phyloP scores from a whole-genome alignment of 768 basidiomycete genomes.

The Termitomyces sp. region DNA sequence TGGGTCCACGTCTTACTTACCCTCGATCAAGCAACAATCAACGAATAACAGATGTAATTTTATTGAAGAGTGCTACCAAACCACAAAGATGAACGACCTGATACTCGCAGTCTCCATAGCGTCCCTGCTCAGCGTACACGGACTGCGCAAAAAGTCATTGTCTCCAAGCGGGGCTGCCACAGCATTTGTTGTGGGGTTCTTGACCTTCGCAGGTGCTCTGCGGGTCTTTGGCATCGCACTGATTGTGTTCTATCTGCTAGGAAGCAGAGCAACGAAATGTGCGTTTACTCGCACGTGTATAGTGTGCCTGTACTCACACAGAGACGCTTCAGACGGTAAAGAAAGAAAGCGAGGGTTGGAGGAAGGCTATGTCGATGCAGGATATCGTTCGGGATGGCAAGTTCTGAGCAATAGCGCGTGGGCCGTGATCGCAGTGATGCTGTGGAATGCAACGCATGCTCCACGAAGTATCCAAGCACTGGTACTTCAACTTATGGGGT shows the following conservation, averaged over 20 bases:
- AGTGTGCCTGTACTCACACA: neutral
- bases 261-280: conserved; percentile 83
- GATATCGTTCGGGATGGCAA: conserved; percentile 76
- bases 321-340: conserved; percentile 54
- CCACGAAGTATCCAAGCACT: conserved; percentile 36
- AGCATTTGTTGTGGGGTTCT: conserved; percentile 74
- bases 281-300: conserved; percentile 18
- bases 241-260: conserved; percentile 76
- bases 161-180: conserved; percentile 73
- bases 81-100: conserved; percentile 11
- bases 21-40: too few species aligned
- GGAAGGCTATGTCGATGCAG: conserved; percentile 69
- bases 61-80: too few species aligned
- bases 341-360: conserved; percentile 71
- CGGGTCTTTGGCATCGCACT: conserved; percentile 62
- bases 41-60: too few species aligned
- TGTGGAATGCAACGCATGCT: conserved; percentile 63
- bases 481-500: conserved; percentile 15
- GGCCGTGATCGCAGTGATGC: conserved; percentile 51
- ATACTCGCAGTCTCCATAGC: conserved; percentile 37
- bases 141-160: conserved; percentile 69
- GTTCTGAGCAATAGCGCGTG: conserved; percentile 79
- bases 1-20: too few species aligned
- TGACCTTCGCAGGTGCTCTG: conserved; percentile 65
- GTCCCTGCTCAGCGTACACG: conserved; percentile 58